Percentiles rank a stretch among this genome's conserved stretches.
phyloP scores from a whole-genome alignment of 2,329 filamentous ascomycete genomes.

The Calonectria hawksworthii region DNA sequence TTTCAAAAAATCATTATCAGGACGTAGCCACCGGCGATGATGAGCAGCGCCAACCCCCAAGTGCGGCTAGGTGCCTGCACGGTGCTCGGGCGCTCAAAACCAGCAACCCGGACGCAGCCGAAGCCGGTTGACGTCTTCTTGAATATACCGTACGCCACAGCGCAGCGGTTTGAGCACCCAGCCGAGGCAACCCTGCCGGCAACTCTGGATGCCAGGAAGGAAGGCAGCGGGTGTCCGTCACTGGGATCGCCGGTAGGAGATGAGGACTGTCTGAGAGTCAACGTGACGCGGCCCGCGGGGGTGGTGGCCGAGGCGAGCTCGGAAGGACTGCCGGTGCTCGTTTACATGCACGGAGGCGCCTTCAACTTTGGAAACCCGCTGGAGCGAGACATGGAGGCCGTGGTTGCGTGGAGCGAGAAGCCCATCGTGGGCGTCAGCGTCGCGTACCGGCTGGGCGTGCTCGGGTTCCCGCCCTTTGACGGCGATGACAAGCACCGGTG shows the following conservation, averaged over 20 bases:
- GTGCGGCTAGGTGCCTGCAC: constrained; percentile 41
- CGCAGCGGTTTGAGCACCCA: constrained; percentile 62
- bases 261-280: constrained; percentile 68
- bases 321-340: constrained; percentile 59
- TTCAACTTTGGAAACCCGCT: constrained; percentile 69
- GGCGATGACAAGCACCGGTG: constrained; percentile 59
- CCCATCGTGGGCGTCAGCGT: constrained; percentile 72
- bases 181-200: constrained; percentile 19
- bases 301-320: constrained; percentile 14
- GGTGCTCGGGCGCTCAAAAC: constrained; percentile 40
- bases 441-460: constrained; percentile 74
- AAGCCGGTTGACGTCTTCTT: constrained; percentile 62
- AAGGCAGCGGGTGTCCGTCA: constrained; percentile 46
- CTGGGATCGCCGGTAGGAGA: not conserved
- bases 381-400: constrained; percentile 72
- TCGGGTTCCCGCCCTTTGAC: constrained; percentile 76
- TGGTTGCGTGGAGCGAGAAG: constrained; percentile 67
- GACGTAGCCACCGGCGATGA: not conserved
- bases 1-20: not conserved
- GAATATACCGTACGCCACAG: constrained; percentile 64
- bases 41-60: not conserved
- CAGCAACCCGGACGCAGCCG: constrained; percentile 48
- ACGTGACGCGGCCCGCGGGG: constrained; percentile 60
- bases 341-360: constrained; percentile 75
- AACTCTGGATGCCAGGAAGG: constrained; percentile 51